Evolutionary conservation across 2,329 filamentous ascomycete genomes (phyloP).

Genomic region (Fusarium agapanthi): DNA sequence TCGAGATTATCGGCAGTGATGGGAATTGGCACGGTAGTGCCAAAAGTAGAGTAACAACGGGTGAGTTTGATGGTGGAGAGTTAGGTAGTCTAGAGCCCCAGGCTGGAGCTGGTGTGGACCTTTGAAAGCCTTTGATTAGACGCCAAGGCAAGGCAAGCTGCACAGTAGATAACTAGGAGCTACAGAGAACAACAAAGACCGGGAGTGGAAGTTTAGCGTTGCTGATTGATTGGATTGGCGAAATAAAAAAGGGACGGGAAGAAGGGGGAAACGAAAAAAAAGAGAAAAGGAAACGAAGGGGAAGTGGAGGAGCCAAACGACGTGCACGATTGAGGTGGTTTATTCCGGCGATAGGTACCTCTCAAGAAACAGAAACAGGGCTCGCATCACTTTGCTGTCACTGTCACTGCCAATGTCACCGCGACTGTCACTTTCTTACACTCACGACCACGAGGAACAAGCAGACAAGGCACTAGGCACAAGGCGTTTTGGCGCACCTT

Average conservation of each 20-base stretch:
- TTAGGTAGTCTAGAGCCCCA: conserved; percentile 30
- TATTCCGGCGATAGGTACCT: conserved; percentile 23
- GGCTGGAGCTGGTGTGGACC: conserved; percentile 44
- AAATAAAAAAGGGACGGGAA: neutral
- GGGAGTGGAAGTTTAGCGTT: neutral
- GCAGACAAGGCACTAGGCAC: conserved; percentile 32
- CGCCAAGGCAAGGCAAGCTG: conserved; percentile 13
- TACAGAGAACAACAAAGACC: conserved; percentile 3
- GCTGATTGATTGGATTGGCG: neutral
- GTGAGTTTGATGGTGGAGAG: conserved; percentile 41
- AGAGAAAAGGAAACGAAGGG: neutral
- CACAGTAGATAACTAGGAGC: conserved; percentile 3
- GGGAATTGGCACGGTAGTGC: conserved; percentile 23
- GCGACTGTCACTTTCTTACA: conserved; percentile 15
- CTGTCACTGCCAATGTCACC: conserved; percentile 4
- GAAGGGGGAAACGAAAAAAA: neutral
- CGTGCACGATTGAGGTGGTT: conserved; percentile 32
- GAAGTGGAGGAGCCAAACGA: conserved; percentile 23
- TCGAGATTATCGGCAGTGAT: conserved; percentile 30
- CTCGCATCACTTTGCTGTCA: neutral
- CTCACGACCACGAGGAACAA: conserved; percentile 21
- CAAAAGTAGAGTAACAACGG: conserved; percentile 33
- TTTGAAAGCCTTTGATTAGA: conserved; percentile 28
- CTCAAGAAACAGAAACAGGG: neutral
- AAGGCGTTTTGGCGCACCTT: conserved; percentile 21